A percentile compares a stretch with the other conserved stretches of the same genome.
Conservation (phyloP, 176 grass and related monocot species). For the Aegilops tauschii region DNA sequence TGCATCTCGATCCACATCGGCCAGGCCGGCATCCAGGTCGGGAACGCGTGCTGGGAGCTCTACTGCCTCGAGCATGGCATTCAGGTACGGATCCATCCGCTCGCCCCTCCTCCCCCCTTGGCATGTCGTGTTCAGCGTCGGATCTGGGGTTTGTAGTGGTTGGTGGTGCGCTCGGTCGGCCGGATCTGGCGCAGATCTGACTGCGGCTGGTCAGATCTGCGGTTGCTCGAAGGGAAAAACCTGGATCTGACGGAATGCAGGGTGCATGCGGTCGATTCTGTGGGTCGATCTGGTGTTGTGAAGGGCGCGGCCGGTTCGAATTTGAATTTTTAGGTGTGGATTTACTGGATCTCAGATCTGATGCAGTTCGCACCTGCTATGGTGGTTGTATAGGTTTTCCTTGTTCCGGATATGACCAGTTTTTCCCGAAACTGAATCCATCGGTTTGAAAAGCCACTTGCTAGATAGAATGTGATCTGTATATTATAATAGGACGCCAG, state of each 20-base stretch:
- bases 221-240: accelerated
- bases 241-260: not conserved
- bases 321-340: not conserved
- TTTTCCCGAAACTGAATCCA: no score
- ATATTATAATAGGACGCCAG: no score
- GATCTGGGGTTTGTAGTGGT: not conserved
- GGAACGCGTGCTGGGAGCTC: constrained; percentile 79
- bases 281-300: not conserved
- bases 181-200: not conserved
- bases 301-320: not conserved
- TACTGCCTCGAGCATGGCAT: constrained; percentile 92
- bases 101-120: not conserved
- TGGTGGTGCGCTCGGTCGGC: not conserved
- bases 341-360: not conserved
- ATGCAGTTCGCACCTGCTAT: not conserved
- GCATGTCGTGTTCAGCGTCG: not conserved
- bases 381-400: no score
- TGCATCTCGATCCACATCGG: constrained; percentile 86
- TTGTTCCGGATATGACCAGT: no score
- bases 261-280: not conserved
- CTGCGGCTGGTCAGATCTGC: no score
- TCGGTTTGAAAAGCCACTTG: not conserved
- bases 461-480: no score
- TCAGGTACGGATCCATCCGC: constrained; percentile 38
- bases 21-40: constrained; percentile 79